Base-by-base conservation (phyloP, 805 yeast species). In the Wickerhamiella galacta region DNA sequence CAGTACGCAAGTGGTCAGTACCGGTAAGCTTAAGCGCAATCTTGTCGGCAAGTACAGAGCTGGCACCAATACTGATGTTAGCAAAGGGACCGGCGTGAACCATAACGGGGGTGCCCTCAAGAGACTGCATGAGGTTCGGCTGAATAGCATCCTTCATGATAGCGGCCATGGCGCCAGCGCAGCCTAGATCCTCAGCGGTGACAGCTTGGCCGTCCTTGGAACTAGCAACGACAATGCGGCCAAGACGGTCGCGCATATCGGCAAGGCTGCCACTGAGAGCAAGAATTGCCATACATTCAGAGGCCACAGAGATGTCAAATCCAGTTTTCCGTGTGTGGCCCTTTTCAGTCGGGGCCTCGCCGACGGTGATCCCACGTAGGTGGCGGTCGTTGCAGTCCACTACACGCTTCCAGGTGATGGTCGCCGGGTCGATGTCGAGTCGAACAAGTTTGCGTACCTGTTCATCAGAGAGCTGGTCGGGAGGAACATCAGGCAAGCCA, bases 51-150 rank as follows among this genome's bases (percentile, higher is more conserved):
- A 87, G 62, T 16, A 87, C 90, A 10, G 95, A 87, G 20, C 87
- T 78, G 8, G 95, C 95, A 48, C 96, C 96, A 52, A 87, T 87
- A 22, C 95, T 81, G 43, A 87, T 87, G 60, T 87, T 87, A 42
- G 96, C 96, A 55, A 87, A 87, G 21, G 96, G 96, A 44, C 96
- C 96, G 22, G 96, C 95, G 53, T 87, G 96, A n/a, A 87, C 94
- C 50, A 87, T 74, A 15, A 87, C 96, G 8, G 96, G 96, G 4
- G 95, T 83, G 39, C 96, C 96, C 58, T 87, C 95, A 41, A 87
- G 68, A 35, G 95, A 79, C 61, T 87, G 96, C 96, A 87, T 87
- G 55, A 87, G 58, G 56, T 81, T 87, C 45, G 96, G 96, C 60
- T 85, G 85, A 52, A 87, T 73, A 16, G 96, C 94, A 54, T 87